phyloP scores from a whole-genome alignment of 768 basidiomycete genomes.

The Suillus bovinus region DNA sequence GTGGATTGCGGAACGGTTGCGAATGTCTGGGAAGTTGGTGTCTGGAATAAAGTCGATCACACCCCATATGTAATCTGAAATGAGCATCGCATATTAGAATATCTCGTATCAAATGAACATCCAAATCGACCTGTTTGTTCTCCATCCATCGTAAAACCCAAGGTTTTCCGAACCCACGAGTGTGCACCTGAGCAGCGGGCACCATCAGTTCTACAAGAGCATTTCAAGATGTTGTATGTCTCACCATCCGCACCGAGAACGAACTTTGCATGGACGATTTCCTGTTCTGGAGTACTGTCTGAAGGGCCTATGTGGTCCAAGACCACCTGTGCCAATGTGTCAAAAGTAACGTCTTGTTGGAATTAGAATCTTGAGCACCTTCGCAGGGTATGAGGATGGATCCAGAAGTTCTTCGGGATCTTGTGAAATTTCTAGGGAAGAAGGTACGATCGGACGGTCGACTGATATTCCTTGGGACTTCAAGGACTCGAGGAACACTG shows the following conservation, averaged over 20 bases:
- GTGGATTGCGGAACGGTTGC: conserved; percentile 65
- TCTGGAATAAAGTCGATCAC: conserved; percentile 71
- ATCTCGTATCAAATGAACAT: neutral
- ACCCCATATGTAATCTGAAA: conserved; percentile 76
- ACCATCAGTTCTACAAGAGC: neutral
- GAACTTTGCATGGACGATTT: conserved; percentile 34
- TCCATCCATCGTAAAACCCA: conserved; percentile 48
- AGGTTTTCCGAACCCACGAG: conserved; percentile 46
- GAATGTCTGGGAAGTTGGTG: conserved; percentile 80
- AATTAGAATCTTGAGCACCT: conserved; percentile 18
- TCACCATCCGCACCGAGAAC: conserved; percentile 38
- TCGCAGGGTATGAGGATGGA: conserved; percentile 32
- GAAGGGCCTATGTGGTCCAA: conserved; percentile 7
- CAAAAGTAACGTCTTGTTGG: neutral
- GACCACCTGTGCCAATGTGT: conserved; percentile 5
- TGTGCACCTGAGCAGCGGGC: conserved; percentile 37
- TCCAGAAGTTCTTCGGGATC: conserved; percentile 39
- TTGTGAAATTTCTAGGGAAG: conserved; percentile 32
- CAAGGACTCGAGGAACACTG: conserved; percentile 44
- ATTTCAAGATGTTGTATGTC: conserved; percentile 4
- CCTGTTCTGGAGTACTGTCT: conserved; percentile 31
- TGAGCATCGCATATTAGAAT: neutral
- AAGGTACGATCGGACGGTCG: conserved; percentile 37
- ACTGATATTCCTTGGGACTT: conserved; percentile 29
- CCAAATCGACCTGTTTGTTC: conserved; percentile 42